Evolutionary conservation across 2,329 filamentous ascomycete species (phyloP), one percentile per base, ranked within the genome.

Genomic region (Sporothrix globosa): DNA sequence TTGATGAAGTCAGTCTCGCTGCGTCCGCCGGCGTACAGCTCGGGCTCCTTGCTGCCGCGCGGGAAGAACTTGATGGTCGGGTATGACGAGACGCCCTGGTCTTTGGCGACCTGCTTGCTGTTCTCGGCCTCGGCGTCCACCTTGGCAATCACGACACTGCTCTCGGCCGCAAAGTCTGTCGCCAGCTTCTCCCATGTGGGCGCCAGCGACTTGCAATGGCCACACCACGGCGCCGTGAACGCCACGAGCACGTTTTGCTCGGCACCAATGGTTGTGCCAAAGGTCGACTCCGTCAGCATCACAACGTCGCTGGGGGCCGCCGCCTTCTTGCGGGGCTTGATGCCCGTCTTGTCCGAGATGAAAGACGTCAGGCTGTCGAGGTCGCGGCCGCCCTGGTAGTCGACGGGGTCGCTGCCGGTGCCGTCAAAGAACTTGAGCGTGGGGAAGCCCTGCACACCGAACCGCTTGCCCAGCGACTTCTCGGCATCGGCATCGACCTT

Each of bases 41-140:
- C 86, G 60, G 89, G 81, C 77, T 91, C 88, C 74, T 87, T 91
- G 78, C 89, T 92, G 76, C 93, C 94, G 80, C 91, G 91, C 75
- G 93, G 88, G 87, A 97, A 99, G 88, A 91, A 99, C 84, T 97
- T 97, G 85, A 99, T 97, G 73, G 96, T 99, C 66, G 96, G 96
- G 86, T 96, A 99, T 48, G 91, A 92, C 69, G 86, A 87, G 75
- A 99, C 88, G 72, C 90, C 92, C 78, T 96, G 90, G 67, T 90
- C 88, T 78, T 88, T 82, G 67, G 93, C 90, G 66, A 90, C 89
- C 58, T 87, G 87, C 83, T 97, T 97, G 81, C 91, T 88, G 81
- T 92, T 72, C 76, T 92, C 89, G 41, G 91, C 89, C 82, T 99
- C 95, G 78, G 93, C 94, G 79, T 99, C 95, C 73, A 99, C 91